Conservation (phyloP, 2,329 filamentous ascomycete species). For the Cladophialophora yegresii region DNA sequence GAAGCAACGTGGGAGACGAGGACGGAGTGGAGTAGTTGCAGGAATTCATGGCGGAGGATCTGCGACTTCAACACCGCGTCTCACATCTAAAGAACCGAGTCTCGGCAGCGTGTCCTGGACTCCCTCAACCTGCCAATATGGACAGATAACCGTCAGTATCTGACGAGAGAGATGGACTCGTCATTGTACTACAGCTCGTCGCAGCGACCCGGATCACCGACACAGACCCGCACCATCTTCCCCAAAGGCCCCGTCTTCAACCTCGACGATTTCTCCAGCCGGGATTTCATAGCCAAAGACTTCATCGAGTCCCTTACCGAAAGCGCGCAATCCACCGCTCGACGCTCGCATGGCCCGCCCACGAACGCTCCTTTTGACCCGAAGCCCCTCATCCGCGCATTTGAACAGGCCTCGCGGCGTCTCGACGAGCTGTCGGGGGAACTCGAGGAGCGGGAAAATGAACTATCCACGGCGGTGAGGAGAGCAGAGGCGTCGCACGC, state of each 20-base stretch:
- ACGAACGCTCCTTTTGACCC: slow-evolving; percentile 73
- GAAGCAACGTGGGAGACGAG: background rate
- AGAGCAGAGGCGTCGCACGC: slow-evolving; percentile 91
- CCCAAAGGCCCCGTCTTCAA: slow-evolving; percentile 80
- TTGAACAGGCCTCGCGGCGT: slow-evolving; percentile 69
- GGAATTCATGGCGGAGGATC: background rate
- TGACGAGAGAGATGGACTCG: slow-evolving; percentile 23
- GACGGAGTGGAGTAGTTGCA: background rate
- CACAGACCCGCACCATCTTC: slow-evolving; percentile 65
- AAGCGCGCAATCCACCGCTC: slow-evolving; percentile 73
- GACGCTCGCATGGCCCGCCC: slow-evolving; percentile 61
- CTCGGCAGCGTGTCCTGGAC: background rate
- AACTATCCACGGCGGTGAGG: slow-evolving; percentile 83
- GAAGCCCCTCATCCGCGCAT: slow-evolving; percentile 93
- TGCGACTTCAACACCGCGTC: background rate
- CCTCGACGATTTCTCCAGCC: slow-evolving; percentile 81
- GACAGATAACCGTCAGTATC: background rate
- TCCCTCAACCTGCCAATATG: background rate
- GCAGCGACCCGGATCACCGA: slow-evolving; percentile 37
- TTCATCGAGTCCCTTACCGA: slow-evolving; percentile 94
- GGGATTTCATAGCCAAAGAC: slow-evolving; percentile 97
- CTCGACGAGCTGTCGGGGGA: slow-evolving; percentile 66
- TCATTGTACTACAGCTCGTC: slow-evolving; percentile 20
- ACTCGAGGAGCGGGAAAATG: slow-evolving; percentile 85
- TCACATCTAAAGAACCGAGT: background rate